Evolutionary conservation across 306 rosid species (phyloP).

Genomic region (Gleditsia sinensis): DNA sequence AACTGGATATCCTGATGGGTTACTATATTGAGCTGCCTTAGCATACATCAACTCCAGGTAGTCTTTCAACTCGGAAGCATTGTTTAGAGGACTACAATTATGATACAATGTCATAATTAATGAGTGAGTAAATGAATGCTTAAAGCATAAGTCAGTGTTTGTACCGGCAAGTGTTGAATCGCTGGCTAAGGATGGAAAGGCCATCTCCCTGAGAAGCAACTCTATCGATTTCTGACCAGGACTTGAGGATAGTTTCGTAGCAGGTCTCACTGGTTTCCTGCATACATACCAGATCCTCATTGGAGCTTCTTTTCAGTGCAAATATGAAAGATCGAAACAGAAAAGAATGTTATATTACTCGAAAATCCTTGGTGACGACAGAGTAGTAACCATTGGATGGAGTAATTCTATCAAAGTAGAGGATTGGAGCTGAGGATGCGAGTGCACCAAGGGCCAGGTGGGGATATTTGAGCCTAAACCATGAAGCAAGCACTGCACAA

Average conservation of each 20-base stretch:
- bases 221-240: no score
- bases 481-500: no score
- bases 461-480: no score
- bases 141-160: no score
- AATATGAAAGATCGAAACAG: neutral
- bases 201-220: no score
- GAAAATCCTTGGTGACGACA: conserved; percentile 60
- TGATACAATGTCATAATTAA: no score
- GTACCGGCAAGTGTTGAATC: conserved; percentile 67
- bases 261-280: conserved; percentile 75
- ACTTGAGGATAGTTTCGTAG: conserved; percentile 52
- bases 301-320: neutral
- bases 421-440: no score
- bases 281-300: conserved; percentile 12
- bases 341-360: conserved; percentile 42
- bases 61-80: conserved; percentile 37
- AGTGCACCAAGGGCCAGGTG: no score
- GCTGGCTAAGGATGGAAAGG: conserved; percentile 58
- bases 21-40: conserved; percentile 59
- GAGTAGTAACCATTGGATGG: conserved; percentile 56
- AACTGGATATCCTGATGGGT: conserved; percentile 59
- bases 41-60: conserved; percentile 32
- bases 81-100: conserved; percentile 49
- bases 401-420: no score
- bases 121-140: no score